Conservation (phyloP, 768 basidiomycete species). For the Mycena galericulata region DNA sequence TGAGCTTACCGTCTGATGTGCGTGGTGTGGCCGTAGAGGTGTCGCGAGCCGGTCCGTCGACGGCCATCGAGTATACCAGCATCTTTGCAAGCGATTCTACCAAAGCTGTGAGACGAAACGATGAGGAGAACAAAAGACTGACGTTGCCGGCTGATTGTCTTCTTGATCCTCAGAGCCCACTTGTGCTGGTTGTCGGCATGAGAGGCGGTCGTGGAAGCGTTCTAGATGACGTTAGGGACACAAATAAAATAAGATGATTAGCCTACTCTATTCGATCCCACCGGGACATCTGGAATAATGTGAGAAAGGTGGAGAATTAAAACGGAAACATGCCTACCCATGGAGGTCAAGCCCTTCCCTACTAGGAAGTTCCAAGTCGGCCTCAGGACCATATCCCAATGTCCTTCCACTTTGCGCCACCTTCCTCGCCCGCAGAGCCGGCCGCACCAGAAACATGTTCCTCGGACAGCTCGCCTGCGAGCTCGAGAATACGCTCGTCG, state of each 20-base stretch:
- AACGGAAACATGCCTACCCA: slow-evolving; percentile 63
- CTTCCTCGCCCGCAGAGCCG: slow-evolving; percentile 66
- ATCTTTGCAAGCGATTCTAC: slow-evolving; percentile 84
- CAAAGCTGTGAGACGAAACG: slow-evolving; percentile 24
- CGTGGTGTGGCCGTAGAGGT: slow-evolving; percentile 48
- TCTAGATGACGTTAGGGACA: slow-evolving; percentile 50
- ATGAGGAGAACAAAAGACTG: slow-evolving; percentile 36
- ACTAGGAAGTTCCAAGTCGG: slow-evolving; percentile 88
- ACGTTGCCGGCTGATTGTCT: slow-evolving; percentile 74
- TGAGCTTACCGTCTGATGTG: slow-evolving; percentile 40
- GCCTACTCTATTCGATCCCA: slow-evolving; percentile 74
- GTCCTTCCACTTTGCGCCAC: slow-evolving; percentile 77
- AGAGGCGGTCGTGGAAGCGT: slow-evolving; percentile 71
- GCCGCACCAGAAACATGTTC: slow-evolving; percentile 72
- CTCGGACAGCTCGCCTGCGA: slow-evolving; percentile 77
- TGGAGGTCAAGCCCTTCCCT: slow-evolving; percentile 83
- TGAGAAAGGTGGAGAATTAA: slow-evolving; percentile 7
- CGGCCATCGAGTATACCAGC: slow-evolving; percentile 89
- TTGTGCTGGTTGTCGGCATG: slow-evolving; percentile 75
- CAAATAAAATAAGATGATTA: slow-evolving; percentile 25
- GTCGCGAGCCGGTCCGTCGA: slow-evolving; percentile 75
- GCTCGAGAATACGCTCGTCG: slow-evolving; percentile 80
- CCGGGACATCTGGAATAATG: slow-evolving; percentile 68
- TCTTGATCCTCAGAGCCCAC: slow-evolving; percentile 74
- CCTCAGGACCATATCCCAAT: slow-evolving; percentile 91